Evolutionary conservation across 2,329 filamentous ascomycete genomes (phyloP).

Genomic region (Ceratocystis cubensis): DNA sequence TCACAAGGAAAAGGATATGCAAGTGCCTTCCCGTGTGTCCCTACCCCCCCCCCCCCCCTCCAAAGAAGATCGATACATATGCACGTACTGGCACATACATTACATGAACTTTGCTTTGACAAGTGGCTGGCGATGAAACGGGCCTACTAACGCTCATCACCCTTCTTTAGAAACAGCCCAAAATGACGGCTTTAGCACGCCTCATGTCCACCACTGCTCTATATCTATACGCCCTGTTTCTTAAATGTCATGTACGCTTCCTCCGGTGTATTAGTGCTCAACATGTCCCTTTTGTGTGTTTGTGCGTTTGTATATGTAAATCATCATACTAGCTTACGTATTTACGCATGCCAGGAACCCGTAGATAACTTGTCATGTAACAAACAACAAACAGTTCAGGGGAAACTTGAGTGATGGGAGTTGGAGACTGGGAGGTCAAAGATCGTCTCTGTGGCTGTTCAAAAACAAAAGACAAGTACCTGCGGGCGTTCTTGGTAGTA

Average conservation of each 20-base stretch:
- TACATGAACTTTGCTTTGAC: neutral
- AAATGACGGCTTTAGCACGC: neutral
- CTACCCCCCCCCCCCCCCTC: neutral
- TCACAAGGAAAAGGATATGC: neutral
- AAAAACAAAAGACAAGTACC: neutral
- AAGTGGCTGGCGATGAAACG: conserved; percentile 3
- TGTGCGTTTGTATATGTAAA: neutral
- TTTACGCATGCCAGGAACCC: neutral
- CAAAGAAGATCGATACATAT: neutral
- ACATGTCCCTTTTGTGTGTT: neutral
- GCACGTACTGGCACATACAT: neutral
- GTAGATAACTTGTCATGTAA: neutral
- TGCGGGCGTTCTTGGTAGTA: neutral
- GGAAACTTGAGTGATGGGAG: neutral
- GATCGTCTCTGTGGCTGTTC: neutral
- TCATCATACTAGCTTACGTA: neutral
- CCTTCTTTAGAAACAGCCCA: neutral
- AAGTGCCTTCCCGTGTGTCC: no score
- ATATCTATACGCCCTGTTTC: neutral
- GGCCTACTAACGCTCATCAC: neutral
- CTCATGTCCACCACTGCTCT: no score
- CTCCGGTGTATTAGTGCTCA: neutral
- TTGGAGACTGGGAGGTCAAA: neutral
- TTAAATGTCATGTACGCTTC: neutral
- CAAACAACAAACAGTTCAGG: neutral